Conservation (phyloP, 805 yeast genomes). For the Zygoascus flipseniorum region DNA sequence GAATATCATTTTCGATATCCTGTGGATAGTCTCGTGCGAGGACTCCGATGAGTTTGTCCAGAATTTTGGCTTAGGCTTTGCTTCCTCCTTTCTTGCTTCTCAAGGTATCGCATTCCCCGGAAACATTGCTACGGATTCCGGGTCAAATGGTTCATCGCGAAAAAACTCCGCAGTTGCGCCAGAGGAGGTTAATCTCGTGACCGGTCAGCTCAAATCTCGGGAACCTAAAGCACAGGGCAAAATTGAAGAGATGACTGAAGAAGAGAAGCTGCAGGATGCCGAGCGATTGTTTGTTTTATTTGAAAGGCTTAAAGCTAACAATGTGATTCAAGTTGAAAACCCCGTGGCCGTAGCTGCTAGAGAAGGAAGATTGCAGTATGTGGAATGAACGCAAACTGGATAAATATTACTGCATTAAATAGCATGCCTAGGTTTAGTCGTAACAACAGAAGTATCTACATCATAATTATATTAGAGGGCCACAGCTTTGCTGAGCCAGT, state of each 20-base stretch:
- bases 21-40: slow-evolving; percentile 18
- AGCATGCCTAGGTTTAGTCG: neutral
- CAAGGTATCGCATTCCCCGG: slow-evolving; percentile 10
- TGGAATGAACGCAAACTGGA: neutral
- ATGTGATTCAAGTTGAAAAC: slow-evolving; percentile 33
- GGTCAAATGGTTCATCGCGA: neutral
- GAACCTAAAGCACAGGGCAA: neutral
- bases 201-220: slow-evolving; percentile 19
- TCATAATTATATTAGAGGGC: neutral
- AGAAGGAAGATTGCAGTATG: slow-evolving; percentile 5
- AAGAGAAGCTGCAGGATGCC: slow-evolving; percentile 38
- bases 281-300: slow-evolving; percentile 36
- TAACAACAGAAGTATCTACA: neutral
- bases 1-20: slow-evolving; percentile 15
- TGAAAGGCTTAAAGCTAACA: slow-evolving; percentile 33
- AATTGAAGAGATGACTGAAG: slow-evolving; percentile 29
- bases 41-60: slow-evolving; percentile 16
- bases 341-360: slow-evolving; percentile 27
- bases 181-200: slow-evolving; percentile 18
- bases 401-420: neutral
- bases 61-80: slow-evolving; percentile 24
- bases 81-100: slow-evolving; percentile 20
- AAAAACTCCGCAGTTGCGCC: neutral
- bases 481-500: slow-evolving; percentile 4
- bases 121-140: slow-evolving; percentile 1